These are phyloP conservation scores for Fusarium anthophilum DNA, from an alignment of 2,329 filamentous ascomycete genomes.

Conservation along the genomic window DNA sequence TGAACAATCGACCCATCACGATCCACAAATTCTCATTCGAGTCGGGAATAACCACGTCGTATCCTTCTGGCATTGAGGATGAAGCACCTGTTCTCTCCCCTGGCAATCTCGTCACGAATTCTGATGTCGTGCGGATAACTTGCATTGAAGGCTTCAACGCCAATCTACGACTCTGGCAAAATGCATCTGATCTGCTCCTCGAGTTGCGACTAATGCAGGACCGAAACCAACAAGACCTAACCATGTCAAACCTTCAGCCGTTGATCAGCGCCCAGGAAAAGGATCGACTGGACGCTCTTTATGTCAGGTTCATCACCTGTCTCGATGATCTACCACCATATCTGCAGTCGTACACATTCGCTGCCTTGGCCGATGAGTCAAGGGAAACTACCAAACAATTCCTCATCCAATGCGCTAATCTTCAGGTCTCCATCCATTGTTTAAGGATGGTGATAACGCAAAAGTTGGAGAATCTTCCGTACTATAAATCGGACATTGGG, in stretches of 20 bases:
- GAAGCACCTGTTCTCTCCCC: slow-evolving; percentile 29
- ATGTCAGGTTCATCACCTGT: slow-evolving; percentile 53
- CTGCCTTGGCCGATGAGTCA: slow-evolving; percentile 11
- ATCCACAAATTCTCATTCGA: slow-evolving; percentile 56
- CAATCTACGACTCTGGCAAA: slow-evolving; percentile 53
- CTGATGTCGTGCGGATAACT: slow-evolving; percentile 33
- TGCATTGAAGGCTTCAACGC: slow-evolving; percentile 55
- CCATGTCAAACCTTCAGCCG: neutral
- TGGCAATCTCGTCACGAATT: slow-evolving; percentile 7
- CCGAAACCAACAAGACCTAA: slow-evolving; percentile 21
- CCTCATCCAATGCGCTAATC: slow-evolving; percentile 52
- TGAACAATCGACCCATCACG: slow-evolving; percentile 54
- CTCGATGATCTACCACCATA: slow-evolving; percentile 51
- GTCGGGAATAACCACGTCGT: slow-evolving; percentile 50
- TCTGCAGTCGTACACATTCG: slow-evolving; percentile 45
- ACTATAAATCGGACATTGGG: slow-evolving; percentile 44
- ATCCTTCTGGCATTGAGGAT: slow-evolving; percentile 46
- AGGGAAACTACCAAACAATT: slow-evolving; percentile 45
- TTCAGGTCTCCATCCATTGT: slow-evolving; percentile 54
- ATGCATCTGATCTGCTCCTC: slow-evolving; percentile 51
- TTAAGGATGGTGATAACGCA: slow-evolving; percentile 53
- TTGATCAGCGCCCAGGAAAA: slow-evolving; percentile 41
- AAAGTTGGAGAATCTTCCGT: slow-evolving; percentile 48
- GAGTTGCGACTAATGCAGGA: slow-evolving; percentile 49
- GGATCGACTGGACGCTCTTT: slow-evolving; percentile 48